Conservation (phyloP, 805 yeast genomes). For the Kazachstania psychrophila region DNA sequence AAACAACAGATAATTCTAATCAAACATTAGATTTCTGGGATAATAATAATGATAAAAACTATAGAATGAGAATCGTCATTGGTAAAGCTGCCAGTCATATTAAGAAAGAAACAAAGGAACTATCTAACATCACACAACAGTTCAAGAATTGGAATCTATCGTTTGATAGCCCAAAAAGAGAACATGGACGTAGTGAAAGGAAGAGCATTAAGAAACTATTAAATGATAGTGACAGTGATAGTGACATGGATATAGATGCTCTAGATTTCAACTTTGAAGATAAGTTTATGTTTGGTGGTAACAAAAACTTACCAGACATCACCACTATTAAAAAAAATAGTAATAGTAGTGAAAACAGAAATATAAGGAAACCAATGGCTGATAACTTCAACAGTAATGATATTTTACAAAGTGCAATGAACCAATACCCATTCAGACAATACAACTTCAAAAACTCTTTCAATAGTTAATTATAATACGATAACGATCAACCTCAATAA, state of each 20-base stretch:
- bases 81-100: neutral
- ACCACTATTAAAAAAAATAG: neutral
- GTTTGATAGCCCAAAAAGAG: neutral
- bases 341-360: neutral
- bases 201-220: constrained; percentile 1
- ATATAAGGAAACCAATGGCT: neutral
- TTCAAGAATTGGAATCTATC: constrained; percentile 3
- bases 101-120: neutral
- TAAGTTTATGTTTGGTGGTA: neutral
- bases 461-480: constrained; percentile 1
- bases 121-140: neutral
- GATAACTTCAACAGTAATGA: constrained; percentile 3
- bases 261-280: neutral
- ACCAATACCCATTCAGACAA: constrained; percentile 3
- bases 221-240: neutral
- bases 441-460: constrained; percentile 2
- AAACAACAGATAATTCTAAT: constrained; percentile 11
- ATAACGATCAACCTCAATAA: too few species aligned
- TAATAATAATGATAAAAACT: constrained; percentile 23
- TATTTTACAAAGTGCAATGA: constrained; percentile 4
- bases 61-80: constrained; percentile 15
- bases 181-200: constrained; percentile 1
- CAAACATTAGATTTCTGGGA: constrained; percentile 23
- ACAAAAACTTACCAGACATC: neutral
- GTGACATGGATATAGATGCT: neutral